Conservation (phyloP, 768 basidiomycete genomes). For the Auricularia cornea region DNA sequence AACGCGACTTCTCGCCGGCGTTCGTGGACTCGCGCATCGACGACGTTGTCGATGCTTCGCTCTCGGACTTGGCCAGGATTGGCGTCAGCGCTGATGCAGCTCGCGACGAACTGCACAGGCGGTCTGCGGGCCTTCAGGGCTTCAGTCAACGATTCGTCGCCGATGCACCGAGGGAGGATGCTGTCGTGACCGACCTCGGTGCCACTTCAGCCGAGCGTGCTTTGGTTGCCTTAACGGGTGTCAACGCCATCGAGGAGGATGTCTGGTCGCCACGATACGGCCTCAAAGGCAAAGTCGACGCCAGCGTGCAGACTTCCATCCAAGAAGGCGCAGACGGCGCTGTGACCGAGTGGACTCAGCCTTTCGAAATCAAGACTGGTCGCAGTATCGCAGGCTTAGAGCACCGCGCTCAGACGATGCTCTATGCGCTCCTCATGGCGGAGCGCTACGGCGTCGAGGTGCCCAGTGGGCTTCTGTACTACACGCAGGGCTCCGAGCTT, state of each 20-base stretch:
- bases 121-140: constrained; percentile 54
- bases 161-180: constrained; percentile 49
- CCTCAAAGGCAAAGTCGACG: constrained; percentile 92
- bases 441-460: constrained; percentile 83
- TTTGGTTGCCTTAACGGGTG: constrained; percentile 59
- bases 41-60: constrained; percentile 34
- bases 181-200: background rate
- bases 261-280: constrained; percentile 96
- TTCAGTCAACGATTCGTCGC: constrained; percentile 65
- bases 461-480: constrained; percentile 80
- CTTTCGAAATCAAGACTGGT: constrained; percentile 97
- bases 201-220: constrained; percentile 31
- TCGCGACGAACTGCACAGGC: constrained; percentile 46
- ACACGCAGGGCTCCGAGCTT: constrained; percentile 86
- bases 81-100: constrained; percentile 54
- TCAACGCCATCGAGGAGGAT: constrained; percentile 91
- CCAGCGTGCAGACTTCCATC: constrained; percentile 66
- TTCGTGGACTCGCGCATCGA: constrained; percentile 57
- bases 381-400: constrained; percentile 69
- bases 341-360: constrained; percentile 40
- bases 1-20: constrained; percentile 50
- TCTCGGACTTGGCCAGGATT: constrained; percentile 57
- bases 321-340: constrained; percentile 30
- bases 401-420: constrained; percentile 95
- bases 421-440: constrained; percentile 84